phyloP scores from a whole-genome alignment of 345 rosid genomes.

The Salix udensis region DNA sequence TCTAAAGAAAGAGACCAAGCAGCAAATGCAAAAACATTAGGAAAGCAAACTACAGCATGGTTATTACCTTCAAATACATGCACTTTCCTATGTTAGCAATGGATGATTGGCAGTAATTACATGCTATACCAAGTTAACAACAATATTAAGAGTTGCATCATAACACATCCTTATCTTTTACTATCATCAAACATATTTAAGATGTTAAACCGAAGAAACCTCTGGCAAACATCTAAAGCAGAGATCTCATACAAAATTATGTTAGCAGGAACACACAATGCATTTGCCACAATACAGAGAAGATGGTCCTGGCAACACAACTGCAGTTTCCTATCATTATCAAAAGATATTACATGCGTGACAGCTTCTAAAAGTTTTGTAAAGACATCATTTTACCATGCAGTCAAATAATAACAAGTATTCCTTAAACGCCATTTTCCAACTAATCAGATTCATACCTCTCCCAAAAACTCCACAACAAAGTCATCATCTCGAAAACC shows the following conservation, averaged over 20 bases:
- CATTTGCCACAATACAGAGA: background rate
- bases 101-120: background rate
- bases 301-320: background rate
- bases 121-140: background rate
- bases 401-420: background rate
- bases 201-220: background rate
- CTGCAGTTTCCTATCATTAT: background rate
- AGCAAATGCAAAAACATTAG: background rate
- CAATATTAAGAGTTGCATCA: background rate
- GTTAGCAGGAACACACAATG: background rate
- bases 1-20: conserved; percentile 2
- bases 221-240: background rate
- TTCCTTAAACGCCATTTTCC: background rate
- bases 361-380: background rate
- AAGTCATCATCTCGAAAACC: conserved; percentile 96
- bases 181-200: background rate
- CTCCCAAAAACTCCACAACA: conserved; percentile 98
- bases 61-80: background rate
- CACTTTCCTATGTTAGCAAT: background rate
- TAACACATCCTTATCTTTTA: background rate
- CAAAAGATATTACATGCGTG: background rate
- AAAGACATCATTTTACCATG: background rate
- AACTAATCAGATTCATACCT: conserved; percentile 50
- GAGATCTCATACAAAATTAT: background rate
- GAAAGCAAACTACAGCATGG: background rate